phyloP scores from a whole-genome alignment of 2,329 filamentous ascomycete genomes.

The Xylaria polymorpha region DNA sequence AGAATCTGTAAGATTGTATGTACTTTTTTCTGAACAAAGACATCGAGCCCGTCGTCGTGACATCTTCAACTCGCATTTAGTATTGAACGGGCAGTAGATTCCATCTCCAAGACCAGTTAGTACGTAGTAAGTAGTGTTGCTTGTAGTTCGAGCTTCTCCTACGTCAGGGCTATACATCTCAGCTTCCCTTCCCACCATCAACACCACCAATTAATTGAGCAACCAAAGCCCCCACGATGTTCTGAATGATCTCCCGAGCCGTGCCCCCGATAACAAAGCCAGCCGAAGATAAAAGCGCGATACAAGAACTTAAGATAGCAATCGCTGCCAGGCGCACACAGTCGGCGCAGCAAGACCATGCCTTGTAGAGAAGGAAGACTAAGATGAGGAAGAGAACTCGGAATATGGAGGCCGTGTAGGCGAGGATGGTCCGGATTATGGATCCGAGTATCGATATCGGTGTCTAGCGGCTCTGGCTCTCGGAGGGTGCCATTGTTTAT shows the following conservation, averaged over 20 bases:
- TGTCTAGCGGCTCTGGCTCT: no score
- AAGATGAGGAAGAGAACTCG: neutral
- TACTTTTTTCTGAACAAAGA: neutral
- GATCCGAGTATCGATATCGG: no score
- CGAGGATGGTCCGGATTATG: neutral
- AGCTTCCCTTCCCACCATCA: neutral
- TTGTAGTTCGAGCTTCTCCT: neutral
- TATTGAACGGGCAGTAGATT: neutral
- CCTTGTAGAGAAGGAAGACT: neutral
- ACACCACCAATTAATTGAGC: neutral
- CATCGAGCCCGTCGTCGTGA: slow-evolving; percentile 1
- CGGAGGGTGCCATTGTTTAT: no score
- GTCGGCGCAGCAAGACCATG: neutral
- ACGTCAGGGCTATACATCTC: neutral
- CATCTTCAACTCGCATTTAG: neutral
- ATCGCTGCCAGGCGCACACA: neutral
- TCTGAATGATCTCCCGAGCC: neutral
- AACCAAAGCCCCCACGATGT: neutral
- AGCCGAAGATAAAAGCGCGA: neutral
- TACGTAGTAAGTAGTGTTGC: neutral
- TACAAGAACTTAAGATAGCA: no score
- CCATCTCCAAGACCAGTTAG: neutral
- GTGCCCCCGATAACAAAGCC: no score
- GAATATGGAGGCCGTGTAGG: neutral
- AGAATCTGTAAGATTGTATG: slow-evolving; percentile 20